Conservation (phyloP, 192 early-diverging fungal species). For the Backusella westeae region DNA sequence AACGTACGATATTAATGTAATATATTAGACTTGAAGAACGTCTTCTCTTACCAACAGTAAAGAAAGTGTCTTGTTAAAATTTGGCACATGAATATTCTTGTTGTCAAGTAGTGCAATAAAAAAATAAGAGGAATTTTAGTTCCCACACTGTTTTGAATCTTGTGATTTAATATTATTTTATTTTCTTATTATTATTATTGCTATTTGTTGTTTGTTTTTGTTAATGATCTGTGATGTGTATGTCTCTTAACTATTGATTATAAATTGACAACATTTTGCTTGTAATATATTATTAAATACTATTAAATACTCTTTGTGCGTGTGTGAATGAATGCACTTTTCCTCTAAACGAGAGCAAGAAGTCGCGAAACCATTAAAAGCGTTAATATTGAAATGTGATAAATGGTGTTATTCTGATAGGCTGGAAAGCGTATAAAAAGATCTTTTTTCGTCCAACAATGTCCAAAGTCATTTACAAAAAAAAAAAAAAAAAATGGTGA, state of each 20-base stretch:
- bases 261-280: no score
- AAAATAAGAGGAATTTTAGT: background rate
- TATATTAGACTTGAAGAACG: constrained; percentile 61
- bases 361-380: background rate
- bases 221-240: background rate
- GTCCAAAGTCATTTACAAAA: background rate
- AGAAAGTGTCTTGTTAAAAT: constrained; percentile 5
- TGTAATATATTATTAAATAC: no score
- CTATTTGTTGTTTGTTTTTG: background rate
- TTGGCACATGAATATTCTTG: background rate
- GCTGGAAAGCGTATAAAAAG: background rate
- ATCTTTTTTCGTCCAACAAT: background rate
- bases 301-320: no score
- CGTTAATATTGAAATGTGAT: background rate
- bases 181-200: background rate
- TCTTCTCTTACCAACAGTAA: constrained; percentile 76
- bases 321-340: no score
- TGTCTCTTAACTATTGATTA: background rate
- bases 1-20: background rate
- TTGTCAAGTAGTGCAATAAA: constrained; percentile 4
- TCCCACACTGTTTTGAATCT: constrained; percentile 2
- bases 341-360: no score
- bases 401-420: background rate
- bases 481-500: background rate
- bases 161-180: background rate